Conservation (phyloP, 495 filamentous ascomycete species). For the Xylaria cubensis region DNA sequence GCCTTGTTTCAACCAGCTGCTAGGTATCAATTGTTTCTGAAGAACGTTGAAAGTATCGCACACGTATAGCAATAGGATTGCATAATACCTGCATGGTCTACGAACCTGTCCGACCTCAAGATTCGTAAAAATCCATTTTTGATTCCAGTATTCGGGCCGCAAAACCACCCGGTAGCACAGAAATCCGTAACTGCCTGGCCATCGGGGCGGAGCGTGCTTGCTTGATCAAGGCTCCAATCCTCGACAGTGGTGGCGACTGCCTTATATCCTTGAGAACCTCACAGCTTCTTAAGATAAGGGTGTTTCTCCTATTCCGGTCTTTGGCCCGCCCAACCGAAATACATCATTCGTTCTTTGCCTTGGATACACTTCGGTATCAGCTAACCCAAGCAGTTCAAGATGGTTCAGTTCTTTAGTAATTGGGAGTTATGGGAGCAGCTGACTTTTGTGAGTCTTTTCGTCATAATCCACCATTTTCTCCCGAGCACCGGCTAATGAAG, state of each 20-base stretch:
- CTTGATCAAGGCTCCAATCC: background rate
- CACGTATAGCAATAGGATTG: constrained; percentile 5
- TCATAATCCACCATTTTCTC: background rate
- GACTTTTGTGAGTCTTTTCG: constrained; percentile 72
- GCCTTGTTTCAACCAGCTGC: constrained; percentile 19
- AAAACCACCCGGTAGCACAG: background rate
- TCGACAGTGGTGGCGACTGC: constrained; percentile 1
- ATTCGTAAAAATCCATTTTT: background rate
- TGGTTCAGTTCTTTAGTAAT: constrained; percentile 68
- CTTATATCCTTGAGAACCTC: background rate
- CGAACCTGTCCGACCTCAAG: constrained; percentile 19
- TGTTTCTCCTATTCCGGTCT: constrained; percentile 4
- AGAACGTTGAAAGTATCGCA: background rate
- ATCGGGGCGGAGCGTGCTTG: background rate
- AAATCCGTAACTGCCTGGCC: background rate
- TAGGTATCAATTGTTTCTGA: constrained; percentile 5
- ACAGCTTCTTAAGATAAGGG: background rate
- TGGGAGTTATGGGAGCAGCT: constrained; percentile 93
- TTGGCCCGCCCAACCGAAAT: constrained; percentile 31
- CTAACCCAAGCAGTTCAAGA: constrained; percentile 40
- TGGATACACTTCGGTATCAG: constrained; percentile 39
- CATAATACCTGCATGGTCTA: background rate
- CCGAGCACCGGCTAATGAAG: constrained; percentile 32
- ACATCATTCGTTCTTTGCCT: constrained; percentile 39
- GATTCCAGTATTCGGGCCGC: constrained; percentile 6